Base-by-base conservation (phyloP, 2,329 filamentous ascomycete species). In the Ascosphaera acerosa region DNA sequence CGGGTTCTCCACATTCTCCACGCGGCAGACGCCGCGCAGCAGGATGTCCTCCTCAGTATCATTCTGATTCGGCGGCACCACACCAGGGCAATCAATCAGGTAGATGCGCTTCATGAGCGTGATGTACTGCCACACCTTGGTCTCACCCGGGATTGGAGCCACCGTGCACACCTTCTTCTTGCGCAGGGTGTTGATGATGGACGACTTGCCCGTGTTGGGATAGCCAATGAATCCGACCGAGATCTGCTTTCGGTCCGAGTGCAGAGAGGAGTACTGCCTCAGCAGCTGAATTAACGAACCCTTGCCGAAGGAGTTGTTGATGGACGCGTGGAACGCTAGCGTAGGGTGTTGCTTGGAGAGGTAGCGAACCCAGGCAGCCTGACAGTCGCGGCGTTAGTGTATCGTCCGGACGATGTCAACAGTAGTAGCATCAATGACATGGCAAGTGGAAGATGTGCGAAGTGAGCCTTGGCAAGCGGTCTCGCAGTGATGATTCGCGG, bases 101-200 rank as follows among this genome's bases (percentile, higher is more conserved):
- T 84, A 82, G 32, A 90, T 90, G 33, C 80, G 64, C 57, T 82
- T 89, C 76, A 90, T 91, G 36, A 94, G 54, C 2, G 81, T 91
- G 41, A 92, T 80, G 46, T 92, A 92, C 50, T 92, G 84, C 84
- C 87, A 94, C 18, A 92, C 76, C 54, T 92, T 94, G 19, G 84
- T 94, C 58, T 92, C 82, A 10, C 82, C 87, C 4, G 87, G 84
- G 37, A 94, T 91, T 4, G 84, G 87, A 4, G 87, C 87, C 3
- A 90, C 80, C 10, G 64, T 87, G 56, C 82, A 82, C 25, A 92
- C 82, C 50, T 87, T 82, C 60, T 92, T 94, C 51, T 81, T 84
- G 29, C 81, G 67, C 2, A 97, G 58, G 0, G 84, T 91, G 55
- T 97, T 97, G 56, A 97, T 94, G 41, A 97, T 87, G 27, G 77